phyloP scores from a whole-genome alignment of 495 filamentous ascomycete genomes.

The Xylaria telfairii region DNA sequence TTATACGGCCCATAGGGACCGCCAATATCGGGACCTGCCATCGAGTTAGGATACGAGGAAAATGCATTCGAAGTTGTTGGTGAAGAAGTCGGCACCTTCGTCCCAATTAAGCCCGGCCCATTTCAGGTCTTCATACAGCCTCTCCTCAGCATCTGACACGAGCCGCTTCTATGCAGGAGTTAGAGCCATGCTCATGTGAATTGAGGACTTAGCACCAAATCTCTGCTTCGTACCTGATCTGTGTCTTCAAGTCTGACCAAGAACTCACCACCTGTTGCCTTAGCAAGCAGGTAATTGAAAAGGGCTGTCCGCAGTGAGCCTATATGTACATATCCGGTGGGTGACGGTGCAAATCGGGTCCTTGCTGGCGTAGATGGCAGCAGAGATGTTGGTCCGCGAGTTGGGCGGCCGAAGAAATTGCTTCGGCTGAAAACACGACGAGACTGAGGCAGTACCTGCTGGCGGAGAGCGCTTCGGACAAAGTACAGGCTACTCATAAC shows the following conservation, averaged over 20 bases:
- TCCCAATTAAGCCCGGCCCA: conserved; percentile 96
- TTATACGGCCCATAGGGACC: conserved; percentile 85
- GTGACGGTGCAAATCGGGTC: conserved; percentile 94
- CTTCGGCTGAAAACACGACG: conserved; percentile 29
- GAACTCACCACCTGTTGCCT: conserved; percentile 89
- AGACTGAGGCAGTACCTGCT: conserved; percentile 24
- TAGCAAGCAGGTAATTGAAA: conserved; percentile 90
- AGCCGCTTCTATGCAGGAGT: conserved; percentile 41
- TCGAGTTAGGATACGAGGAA: conserved; percentile 29
- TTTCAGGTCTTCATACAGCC: conserved; percentile 75
- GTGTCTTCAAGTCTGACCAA: conserved; percentile 93
- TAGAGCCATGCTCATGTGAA: conserved; percentile 19
- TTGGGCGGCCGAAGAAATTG: conserved; percentile 33
- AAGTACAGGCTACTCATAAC: conserved; percentile 35
- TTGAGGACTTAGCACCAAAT: background rate
- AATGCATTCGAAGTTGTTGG: background rate
- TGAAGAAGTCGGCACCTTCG: conserved; percentile 66
- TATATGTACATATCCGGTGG: conserved; percentile 91
- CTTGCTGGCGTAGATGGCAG: conserved; percentile 72
- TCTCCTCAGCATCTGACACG: conserved; percentile 76
- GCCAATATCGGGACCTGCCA: conserved; percentile 74
- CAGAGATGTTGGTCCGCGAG: conserved; percentile 4
- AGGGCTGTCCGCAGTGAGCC: conserved; percentile 90
- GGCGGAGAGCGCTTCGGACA: conserved; percentile 29
- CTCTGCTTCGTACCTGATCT: conserved; percentile 70